These are phyloP conservation scores for Arthrobotrys iridis DNA, from an alignment of 2,329 filamentous ascomycete species.

Conservation along the genomic window DNA sequence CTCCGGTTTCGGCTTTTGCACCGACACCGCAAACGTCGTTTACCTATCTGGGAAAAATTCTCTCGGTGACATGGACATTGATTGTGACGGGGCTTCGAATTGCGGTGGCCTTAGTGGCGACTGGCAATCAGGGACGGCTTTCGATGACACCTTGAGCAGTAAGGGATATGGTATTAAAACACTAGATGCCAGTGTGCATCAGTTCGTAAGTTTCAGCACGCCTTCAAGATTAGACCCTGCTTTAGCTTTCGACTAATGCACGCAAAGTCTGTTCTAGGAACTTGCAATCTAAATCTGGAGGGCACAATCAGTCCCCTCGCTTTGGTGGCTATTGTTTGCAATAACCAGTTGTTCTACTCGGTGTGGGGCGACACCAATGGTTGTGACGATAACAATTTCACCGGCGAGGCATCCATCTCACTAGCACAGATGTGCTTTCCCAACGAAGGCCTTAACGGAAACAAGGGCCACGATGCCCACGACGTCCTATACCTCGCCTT, in stretches of 20 bases:
- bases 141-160: conserved; percentile 61
- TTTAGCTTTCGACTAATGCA: not conserved
- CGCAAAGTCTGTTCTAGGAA: conserved; percentile 40
- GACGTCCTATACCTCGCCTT: conserved; percentile 74
- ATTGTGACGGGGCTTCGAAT: conserved; percentile 68
- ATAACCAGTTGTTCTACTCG: conserved; percentile 67
- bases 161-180: conserved; percentile 63
- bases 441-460: conserved; percentile 65
- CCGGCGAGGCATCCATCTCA: conserved; percentile 69
- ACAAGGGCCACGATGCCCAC: conserved; percentile 68
- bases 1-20: conserved; percentile 64
- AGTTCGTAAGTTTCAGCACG: conserved; percentile 63
- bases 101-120: conserved; percentile 64
- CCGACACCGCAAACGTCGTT: conserved; percentile 64
- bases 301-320: conserved; percentile 65
- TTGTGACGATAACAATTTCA: conserved; percentile 62
- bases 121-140: conserved; percentile 65
- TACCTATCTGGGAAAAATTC: conserved; percentile 64
- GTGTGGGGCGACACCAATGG: conserved; percentile 73
- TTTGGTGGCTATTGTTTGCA: conserved; percentile 69
- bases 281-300: conserved; percentile 60
- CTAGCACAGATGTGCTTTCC: conserved; percentile 70
- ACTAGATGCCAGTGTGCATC: conserved; percentile 66
- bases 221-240: not conserved
- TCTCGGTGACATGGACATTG: conserved; percentile 69